A percentile compares a stretch with the other conserved stretches of the same genome.
Evolutionary conservation across 202 grass and related monocot genomes (phyloP).

Genomic region (Bolboschoenoplectus hybrid): DNA sequence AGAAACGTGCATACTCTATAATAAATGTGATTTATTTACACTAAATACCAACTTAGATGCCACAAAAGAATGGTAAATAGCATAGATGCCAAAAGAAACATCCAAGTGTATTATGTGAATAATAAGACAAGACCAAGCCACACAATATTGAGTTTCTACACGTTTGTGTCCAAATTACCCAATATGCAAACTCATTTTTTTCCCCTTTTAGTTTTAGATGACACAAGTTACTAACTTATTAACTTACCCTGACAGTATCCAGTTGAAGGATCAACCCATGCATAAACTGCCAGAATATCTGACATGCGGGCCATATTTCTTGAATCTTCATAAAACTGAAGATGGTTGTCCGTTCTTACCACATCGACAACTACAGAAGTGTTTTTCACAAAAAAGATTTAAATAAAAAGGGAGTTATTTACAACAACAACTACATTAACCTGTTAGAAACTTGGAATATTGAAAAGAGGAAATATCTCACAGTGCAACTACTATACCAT

Average conservation of each 20-base stretch:
- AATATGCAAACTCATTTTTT: conserved; percentile 21
- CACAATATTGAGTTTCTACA: conserved; percentile 22
- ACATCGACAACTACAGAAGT: conserved; percentile 88
- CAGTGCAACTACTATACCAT: not conserved
- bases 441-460: not conserved
- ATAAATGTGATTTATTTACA: conserved; percentile 8
- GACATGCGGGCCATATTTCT: conserved; percentile 99
- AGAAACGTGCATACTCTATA: not conserved
- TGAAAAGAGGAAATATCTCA: conserved; percentile 11
- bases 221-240: conserved; percentile 33
- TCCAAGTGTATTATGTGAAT: not conserved
- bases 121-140: not conserved
- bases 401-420: conserved; percentile 2
- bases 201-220: conserved; percentile 49
- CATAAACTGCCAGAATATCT: conserved; percentile 99
- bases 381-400: conserved; percentile 38
- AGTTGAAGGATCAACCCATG: conserved; percentile 97
- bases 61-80: conserved; percentile 6
- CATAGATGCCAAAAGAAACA: conserved; percentile 5
- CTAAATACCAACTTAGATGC: not conserved
- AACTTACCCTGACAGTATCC: conserved; percentile 95
- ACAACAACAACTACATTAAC: conserved; percentile 14
- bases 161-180: not conserved
- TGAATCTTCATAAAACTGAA: conserved; percentile 94
- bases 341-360: conserved; percentile 95